Base-by-base conservation (phyloP, 2,329 filamentous ascomycete species). In the Diaporthe velutina region DNA sequence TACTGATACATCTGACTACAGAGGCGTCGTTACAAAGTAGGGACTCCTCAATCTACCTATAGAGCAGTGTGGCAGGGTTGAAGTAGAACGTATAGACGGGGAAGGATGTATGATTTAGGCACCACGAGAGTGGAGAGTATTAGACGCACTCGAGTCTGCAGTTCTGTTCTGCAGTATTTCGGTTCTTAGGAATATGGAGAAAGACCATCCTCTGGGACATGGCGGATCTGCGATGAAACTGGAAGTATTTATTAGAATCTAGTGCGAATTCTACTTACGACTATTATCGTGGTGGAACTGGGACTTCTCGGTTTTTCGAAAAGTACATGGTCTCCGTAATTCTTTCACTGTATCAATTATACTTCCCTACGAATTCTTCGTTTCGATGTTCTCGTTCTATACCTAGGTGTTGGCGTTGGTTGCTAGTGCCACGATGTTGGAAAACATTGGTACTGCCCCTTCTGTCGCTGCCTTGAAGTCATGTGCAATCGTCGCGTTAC, bases 1-100 rank as follows among this genome's bases (percentile, higher is more conserved):
- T 38, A 67, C 61, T 28, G 61, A 67, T 38, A 38, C 30, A n/a
- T 38, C 61, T 52, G 61, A 67, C 48, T 25, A 38, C 12, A 67
- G 38, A 30, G 61, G 61, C 2, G 22, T 19, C 4, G 30, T 38
- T 30, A 19, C 30, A 3, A 67, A 52, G 22, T 45, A 67, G 0
- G 61, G 30, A 22, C n/a, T 52, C n/a, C 8, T 45, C 48, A 12
- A n/a, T n/a, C n/a, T 19, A 19, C 38, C 6, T 25, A 19, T 15
- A 52, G 22, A 25, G 45, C 22, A 67, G 30, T 38, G 45, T 35
- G n/a, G 15, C 30, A 35, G 61, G 30, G 22, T 67, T 30, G 42
- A 42, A 50, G 28, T 35, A 48, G 60, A 25, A 12, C 22, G 13
- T 61, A 17, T 12, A 50, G 38, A n/a, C n/a, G n/a, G n/a, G n/a